Percentiles rank a stretch among this genome's conserved stretches.
Evolutionary conservation across 306 rosid species (phyloP).

Genomic region (Herpetospermum pedunculosum): DNA sequence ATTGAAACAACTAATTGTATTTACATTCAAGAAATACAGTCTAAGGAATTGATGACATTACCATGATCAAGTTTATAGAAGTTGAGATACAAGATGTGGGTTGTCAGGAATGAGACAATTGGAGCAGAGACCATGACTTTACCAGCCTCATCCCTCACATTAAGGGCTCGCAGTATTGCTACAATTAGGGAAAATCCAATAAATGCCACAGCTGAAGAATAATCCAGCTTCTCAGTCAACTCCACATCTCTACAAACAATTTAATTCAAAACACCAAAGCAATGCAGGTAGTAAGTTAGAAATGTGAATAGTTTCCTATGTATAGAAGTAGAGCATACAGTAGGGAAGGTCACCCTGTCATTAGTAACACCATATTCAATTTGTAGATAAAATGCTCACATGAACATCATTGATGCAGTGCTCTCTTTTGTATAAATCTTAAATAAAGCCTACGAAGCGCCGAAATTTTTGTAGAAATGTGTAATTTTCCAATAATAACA

Average conservation of each 20-base stretch:
- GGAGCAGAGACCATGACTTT: constrained; percentile 95
- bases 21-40: background rate
- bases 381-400: background rate
- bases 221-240: constrained; percentile 79
- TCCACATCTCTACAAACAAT: constrained; percentile 65
- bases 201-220: constrained; percentile 79
- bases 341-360: background rate
- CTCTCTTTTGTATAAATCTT: background rate
- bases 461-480: background rate
- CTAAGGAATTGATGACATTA: constrained; percentile 23
- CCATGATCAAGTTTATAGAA: constrained; percentile 66
- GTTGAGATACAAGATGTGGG: constrained; percentile 85
- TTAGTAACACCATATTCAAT: background rate
- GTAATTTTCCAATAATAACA: background rate
- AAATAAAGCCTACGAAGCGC: background rate
- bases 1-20: background rate
- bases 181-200: constrained; percentile 68
- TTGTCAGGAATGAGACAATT: constrained; percentile 65
- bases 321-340: background rate
- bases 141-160: constrained; percentile 79
- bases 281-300: background rate
- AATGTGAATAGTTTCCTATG: background rate
- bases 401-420: background rate
- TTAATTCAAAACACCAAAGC: background rate
- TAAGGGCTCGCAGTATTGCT: constrained; percentile 54